Evolutionary conservation across 305 asterid genomes (phyloP), one percentile per base, ranked within the genome.

Genomic region (Lippia alba): DNA sequence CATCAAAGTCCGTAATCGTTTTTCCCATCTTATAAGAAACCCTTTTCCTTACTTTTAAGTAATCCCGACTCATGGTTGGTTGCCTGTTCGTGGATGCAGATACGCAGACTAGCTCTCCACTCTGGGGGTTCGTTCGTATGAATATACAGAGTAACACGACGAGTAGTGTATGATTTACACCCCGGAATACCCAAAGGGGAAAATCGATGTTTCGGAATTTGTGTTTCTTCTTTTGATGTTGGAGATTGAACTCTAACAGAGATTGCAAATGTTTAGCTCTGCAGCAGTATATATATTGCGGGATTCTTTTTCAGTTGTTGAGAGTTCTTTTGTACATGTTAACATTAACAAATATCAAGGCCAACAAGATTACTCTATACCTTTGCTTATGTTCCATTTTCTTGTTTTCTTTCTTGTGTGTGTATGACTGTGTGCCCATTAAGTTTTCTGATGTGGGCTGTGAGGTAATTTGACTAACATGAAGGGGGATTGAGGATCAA

Each of bases 61-160:
- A 53, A 20, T 53, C 41, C n/a, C 48, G 6, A 17, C 39, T 46
- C 48, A 69, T 17, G 41, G 54, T 30, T 72, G n/a, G n/a, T 19
- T 48, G 53, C 55, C 0, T 36, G 64, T 67, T 57, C 7, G 61
- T 74, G 34, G 34, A 18, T 50, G 77, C 84, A 80, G 84, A 20
- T 80, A 73, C 62, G 4, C 19, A 3, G 68, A 69, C 12, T 45
- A 69, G 33, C 69, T 69, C 53, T 32, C 72, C 36, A 61, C 16
- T 61, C 55, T 17, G 6, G 57, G 62, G 64, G 40, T 66, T 12
- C 20, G 67, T 58, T 75, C 49, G 41, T 62, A 20, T 49, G 74
- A 49, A 19, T 24, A 32, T 56, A 70, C 24, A 17, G 18, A 8
- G 11, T 14, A 74, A 24, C 14, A 39, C 32, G 16, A 34, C 15